Conservation (phyloP, 768 basidiomycete species). For the Guyanaporus albipodus region DNA sequence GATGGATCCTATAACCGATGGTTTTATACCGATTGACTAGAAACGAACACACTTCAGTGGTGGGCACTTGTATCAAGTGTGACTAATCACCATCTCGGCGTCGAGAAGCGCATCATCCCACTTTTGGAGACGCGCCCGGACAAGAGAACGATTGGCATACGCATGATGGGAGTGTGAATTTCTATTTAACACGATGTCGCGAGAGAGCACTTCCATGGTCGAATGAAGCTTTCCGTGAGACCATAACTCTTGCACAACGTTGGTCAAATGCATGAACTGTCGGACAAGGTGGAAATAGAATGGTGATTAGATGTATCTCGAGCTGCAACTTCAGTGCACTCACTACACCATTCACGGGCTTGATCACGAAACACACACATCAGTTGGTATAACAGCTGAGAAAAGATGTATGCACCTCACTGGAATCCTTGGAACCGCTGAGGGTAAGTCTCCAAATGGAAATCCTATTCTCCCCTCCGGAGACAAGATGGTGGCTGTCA, state of each 20-base stretch:
- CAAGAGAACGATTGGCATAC: slow-evolving; percentile 10
- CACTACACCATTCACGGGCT: slow-evolving; percentile 3
- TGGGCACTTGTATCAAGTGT: neutral
- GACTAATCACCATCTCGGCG: slow-evolving; percentile 11
- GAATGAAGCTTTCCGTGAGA: neutral
- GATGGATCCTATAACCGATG: slow-evolving; percentile 15
- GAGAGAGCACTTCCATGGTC: slow-evolving; percentile 6
- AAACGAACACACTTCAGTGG: neutral
- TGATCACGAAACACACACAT: neutral
- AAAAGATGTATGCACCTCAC: neutral
- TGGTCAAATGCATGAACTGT: slow-evolving; percentile 12
- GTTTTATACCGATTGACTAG: slow-evolving; percentile 9
- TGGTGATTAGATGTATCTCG: neutral
- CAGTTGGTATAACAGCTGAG: neutral
- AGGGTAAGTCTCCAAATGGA: slow-evolving; percentile 11
- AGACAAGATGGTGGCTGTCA: slow-evolving; percentile 3
- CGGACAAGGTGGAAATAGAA: neutral
- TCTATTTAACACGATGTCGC: slow-evolving; percentile 4
- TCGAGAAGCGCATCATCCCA: slow-evolving; percentile 5
- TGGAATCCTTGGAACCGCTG: neutral
- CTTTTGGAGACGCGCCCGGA: slow-evolving; percentile 6
- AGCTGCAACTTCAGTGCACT: neutral
- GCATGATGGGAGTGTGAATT: slow-evolving; percentile 2
- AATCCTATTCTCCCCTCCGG: slow-evolving; percentile 10
- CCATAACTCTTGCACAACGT: slow-evolving; percentile 3